Evolutionary conservation across 2,329 filamentous ascomycete genomes (phyloP), one percentile per base, ranked within the genome.

Genomic region (Apiospora rasikravindrae): DNA sequence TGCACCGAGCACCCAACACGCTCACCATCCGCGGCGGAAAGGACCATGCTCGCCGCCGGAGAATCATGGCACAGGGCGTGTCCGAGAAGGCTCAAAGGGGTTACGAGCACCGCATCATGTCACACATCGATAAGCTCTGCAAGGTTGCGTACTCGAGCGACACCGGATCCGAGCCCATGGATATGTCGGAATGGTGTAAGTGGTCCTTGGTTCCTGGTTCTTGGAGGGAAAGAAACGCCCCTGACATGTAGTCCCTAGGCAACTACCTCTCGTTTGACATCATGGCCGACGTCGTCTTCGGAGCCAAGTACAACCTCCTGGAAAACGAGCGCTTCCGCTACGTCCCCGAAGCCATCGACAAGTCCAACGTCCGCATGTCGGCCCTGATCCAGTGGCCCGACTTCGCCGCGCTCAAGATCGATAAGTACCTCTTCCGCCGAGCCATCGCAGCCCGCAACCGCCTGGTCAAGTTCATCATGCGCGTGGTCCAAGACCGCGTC

Each of bases 181-280:
- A 71, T 26, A 73, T 73, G 70, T 42, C 72, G 16, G 49, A 71
- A 26, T 73, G 70, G 72, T 72, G 71, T 72, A 72, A 57, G 71
- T 53, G 24, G 66, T 26, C 33, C 29, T 14, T 8, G 19, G 19
- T 64, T 3, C 8, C 5, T n/a, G n/a, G n/a, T n/a, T n/a, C n/a
- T n/a, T n/a, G n/a, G 19, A n/a, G 37, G 19, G 8, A 19, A 64
- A 14, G 44, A 1, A 24, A 22, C 29, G 10, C 2, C 8, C n/a
- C 33, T 44, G n/a, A 66, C 66, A 61, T 26, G 68, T 49, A 13
- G 53, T 19, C n/a, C 10, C n/a, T 33, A 72, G 67, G 66, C 70
- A 72, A 72, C 57, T 72, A 70, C 42, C 71, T 73, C 14, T 72
- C 72, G 0, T 73, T 73, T 22, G 72, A 73, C 37, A 72, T 73